Evolutionary conservation across 2,329 filamentous ascomycete species (phyloP).

Genomic region (Bipolaris cookei): DNA sequence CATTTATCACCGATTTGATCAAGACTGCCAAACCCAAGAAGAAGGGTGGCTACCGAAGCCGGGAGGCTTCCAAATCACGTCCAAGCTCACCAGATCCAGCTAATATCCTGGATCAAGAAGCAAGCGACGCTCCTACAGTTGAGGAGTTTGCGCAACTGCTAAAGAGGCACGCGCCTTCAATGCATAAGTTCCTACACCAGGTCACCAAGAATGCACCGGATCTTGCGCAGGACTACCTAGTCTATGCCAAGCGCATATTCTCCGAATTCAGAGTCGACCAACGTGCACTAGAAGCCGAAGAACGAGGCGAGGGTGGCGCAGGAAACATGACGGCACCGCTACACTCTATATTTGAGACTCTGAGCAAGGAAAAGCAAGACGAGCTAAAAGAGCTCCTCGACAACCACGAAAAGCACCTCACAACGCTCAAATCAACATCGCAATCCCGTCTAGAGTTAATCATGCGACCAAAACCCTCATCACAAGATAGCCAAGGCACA

Average conservation of each 20-base stretch:
- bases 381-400: conserved; percentile 62
- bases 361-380: conserved; percentile 57
- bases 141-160: conserved; percentile 75
- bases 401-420: conserved; percentile 66
- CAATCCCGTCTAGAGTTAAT: conserved; percentile 63
- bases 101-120: conserved; percentile 30
- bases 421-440: conserved; percentile 16
- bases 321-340: conserved; percentile 54
- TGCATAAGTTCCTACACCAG: conserved; percentile 75
- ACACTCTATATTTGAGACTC: conserved; percentile 52
- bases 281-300: conserved; percentile 22
- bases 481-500: conserved; percentile 33
- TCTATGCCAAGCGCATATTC: conserved; percentile 65
- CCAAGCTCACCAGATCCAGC: conserved; percentile 32
- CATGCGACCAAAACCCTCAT: conserved; percentile 45
- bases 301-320: conserved; percentile 39
- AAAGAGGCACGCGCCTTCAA: conserved; percentile 65
- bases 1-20: conserved; percentile 75
- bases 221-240: conserved; percentile 65
- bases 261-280: conserved; percentile 59
- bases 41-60: conserved; percentile 35
- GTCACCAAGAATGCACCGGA: conserved; percentile 71
- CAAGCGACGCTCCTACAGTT: conserved; percentile 60
- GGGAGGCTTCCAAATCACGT: conserved; percentile 30
- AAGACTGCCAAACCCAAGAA: conserved; percentile 56